Conservation (phyloP, 2,329 filamentous ascomycete species). For the Neophaeococcomyces mojaviensis region DNA sequence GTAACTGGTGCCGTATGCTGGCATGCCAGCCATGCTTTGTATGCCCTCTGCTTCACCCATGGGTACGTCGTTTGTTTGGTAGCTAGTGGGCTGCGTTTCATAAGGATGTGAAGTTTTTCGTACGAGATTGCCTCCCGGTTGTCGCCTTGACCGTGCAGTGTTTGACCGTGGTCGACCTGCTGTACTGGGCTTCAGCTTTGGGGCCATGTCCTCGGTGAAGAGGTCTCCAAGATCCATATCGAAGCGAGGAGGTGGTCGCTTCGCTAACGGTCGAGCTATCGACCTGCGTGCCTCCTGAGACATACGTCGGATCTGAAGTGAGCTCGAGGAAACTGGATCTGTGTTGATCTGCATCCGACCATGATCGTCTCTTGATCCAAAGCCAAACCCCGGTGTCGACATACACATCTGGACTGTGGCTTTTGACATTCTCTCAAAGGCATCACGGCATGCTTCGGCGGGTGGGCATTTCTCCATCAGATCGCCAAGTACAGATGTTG, state of each 20-base stretch:
- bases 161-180: not conserved
- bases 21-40: not conserved
- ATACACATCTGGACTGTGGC: slow-evolving; percentile 93
- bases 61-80: not conserved
- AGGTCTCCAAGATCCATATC: slow-evolving; percentile 51
- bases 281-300: not conserved
- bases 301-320: slow-evolving; percentile 16
- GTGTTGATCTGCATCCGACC: not conserved
- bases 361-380: slow-evolving; percentile 4
- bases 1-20: not conserved
- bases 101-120: not conserved
- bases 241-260: slow-evolving; percentile 46
- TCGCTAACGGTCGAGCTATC: not conserved
- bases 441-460: slow-evolving; percentile 87
- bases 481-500: slow-evolving; percentile 85
- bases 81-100: not conserved
- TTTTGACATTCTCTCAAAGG: slow-evolving; percentile 90
- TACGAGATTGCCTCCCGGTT: not conserved
- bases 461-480: slow-evolving; percentile 91
- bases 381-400: slow-evolving; percentile 73
- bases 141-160: not conserved
- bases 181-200: slow-evolving; percentile 8
- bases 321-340: slow-evolving; percentile 1
- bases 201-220: slow-evolving; percentile 39
- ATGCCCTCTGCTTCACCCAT: not conserved